Conservation (phyloP, 495 filamentous ascomycete species). For the Peziza echinospora region DNA sequence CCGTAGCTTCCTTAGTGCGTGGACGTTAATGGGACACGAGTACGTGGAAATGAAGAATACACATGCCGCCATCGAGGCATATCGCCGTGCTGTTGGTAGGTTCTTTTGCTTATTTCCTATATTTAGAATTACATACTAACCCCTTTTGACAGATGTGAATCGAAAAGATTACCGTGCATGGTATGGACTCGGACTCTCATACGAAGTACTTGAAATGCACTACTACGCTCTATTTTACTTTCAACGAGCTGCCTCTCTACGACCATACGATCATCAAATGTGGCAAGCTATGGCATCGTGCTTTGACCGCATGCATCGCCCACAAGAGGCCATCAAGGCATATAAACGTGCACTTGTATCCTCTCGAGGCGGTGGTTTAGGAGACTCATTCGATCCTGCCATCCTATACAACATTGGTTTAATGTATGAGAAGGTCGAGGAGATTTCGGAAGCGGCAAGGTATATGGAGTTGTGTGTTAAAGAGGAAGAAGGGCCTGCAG, state of each 20-base stretch:
- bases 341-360: constrained; percentile 67
- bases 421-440: constrained; percentile 61
- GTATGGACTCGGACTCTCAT: constrained; percentile 94
- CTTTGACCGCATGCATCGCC: constrained; percentile 63
- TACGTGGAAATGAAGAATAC: constrained; percentile 99
- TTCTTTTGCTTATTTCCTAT: neutral
- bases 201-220: constrained; percentile 95
- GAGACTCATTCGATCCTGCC: constrained; percentile 49
- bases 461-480: constrained; percentile 92
- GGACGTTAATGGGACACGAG: constrained; percentile 98
- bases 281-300: constrained; percentile 91
- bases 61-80: constrained; percentile 92
- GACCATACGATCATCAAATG: constrained; percentile 91
- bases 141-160: constrained; percentile 72
- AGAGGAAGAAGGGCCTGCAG: constrained; percentile 69
- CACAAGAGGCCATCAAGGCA: constrained; percentile 75
- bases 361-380: constrained; percentile 28
- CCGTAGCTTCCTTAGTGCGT: constrained; percentile 74
- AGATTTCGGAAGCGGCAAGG: constrained; percentile 54
- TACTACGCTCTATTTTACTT: constrained; percentile 94
- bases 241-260: constrained; percentile 75
- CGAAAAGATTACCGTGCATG: constrained; percentile 93
- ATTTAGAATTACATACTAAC: neutral
- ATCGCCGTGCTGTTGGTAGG: constrained; percentile 58
- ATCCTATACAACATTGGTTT: constrained; percentile 72